Evolutionary conservation across 177 flowering plant species (phyloP).

Genomic region (Vitis hybrid): DNA sequence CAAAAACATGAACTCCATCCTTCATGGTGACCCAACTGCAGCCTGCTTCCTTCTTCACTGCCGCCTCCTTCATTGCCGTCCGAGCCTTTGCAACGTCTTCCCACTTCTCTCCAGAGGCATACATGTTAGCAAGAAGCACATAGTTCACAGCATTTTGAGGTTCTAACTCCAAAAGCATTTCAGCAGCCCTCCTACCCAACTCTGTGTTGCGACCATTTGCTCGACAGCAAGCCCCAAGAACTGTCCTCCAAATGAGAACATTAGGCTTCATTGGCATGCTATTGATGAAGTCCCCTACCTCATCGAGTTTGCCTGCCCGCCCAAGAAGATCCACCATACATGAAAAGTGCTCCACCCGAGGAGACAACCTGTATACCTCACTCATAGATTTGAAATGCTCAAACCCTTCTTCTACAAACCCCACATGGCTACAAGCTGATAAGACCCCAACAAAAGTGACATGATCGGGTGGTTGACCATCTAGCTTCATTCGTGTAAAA

Average conservation of each 20-base stretch:
- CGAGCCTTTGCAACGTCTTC: slow-evolving; percentile 67
- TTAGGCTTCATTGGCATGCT: slow-evolving; percentile 80
- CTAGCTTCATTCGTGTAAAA: slow-evolving; percentile 54
- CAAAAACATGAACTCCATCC: slow-evolving; percentile 89
- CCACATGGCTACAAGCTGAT: slow-evolving; percentile 96
- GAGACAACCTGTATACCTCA: slow-evolving; percentile 48
- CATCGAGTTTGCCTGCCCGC: slow-evolving; percentile 68
- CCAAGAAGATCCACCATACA: slow-evolving; percentile 93
- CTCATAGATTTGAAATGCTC: slow-evolving; percentile 76
- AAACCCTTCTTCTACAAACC: slow-evolving; percentile 65
- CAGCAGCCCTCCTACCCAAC: slow-evolving; percentile 68
- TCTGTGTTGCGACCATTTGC: slow-evolving; percentile 51
- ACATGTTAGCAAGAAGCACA: slow-evolving; percentile 82
- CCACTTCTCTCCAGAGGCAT: slow-evolving; percentile 85
- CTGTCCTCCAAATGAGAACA: slow-evolving; percentile 87
- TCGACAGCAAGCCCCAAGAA: slow-evolving; percentile 75
- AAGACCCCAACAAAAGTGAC: slow-evolving; percentile 95
- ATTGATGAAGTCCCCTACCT: slow-evolving; percentile 62
- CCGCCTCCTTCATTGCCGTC: slow-evolving; percentile 53
- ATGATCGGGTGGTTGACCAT: slow-evolving; percentile 70
- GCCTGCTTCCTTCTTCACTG: slow-evolving; percentile 85
- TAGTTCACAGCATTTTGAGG: slow-evolving; percentile 85
- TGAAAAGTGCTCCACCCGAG: slow-evolving; percentile 78
- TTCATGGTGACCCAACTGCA: slow-evolving; percentile 94
- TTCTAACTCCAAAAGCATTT: slow-evolving; percentile 78